These are phyloP conservation scores for Fusarium euwallaceae DNA, from an alignment of 2,329 filamentous ascomycete genomes.

Conservation along the genomic window DNA sequence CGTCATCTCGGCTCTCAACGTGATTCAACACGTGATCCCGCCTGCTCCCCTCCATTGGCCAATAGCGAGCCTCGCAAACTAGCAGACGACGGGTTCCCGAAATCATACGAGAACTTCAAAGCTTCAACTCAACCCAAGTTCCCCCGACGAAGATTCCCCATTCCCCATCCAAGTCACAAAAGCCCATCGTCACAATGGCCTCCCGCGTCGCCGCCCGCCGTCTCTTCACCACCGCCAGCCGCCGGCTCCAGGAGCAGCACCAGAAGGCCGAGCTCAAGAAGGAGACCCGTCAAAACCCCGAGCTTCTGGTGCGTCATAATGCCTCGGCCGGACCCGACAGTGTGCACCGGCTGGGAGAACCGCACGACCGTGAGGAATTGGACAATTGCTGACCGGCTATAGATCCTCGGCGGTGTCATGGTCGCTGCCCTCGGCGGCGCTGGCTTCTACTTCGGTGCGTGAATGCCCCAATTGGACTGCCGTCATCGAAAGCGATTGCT, in stretches of 20 bases:
- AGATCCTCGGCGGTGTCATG: conserved; percentile 96
- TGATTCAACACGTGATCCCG: conserved; percentile 36
- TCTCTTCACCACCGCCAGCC: conserved; percentile 67
- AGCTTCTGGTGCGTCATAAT: conserved; percentile 60
- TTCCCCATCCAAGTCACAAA: conserved; percentile 22
- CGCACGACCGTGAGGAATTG: neutral
- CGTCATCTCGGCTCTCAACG: conserved; percentile 28
- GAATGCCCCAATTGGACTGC: conserved; percentile 7
- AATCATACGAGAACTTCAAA: conserved; percentile 52
- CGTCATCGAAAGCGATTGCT: conserved; percentile 39
- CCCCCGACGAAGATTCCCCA: conserved; percentile 33
- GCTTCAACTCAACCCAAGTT: conserved; percentile 39
- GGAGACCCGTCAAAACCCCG: conserved; percentile 69
- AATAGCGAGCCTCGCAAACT: conserved; percentile 42
- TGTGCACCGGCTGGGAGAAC: conserved; percentile 9
- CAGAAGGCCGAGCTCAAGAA: conserved; percentile 65
- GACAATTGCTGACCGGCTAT: conserved; percentile 39
- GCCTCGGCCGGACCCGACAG: conserved; percentile 35
- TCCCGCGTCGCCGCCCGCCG: conserved; percentile 69
- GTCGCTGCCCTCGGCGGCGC: conserved; percentile 87
- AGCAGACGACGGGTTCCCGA: conserved; percentile 38
- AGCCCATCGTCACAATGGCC: conserved; percentile 61
- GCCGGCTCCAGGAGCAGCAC: conserved; percentile 61
- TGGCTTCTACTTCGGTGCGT: conserved; percentile 87
- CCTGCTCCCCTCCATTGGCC: conserved; percentile 43